Percentiles rank a stretch among this genome's conserved stretches.
Conservation (phyloP, 2,329 filamentous ascomycete species). For the Exophiala dermatitidis region DNA sequence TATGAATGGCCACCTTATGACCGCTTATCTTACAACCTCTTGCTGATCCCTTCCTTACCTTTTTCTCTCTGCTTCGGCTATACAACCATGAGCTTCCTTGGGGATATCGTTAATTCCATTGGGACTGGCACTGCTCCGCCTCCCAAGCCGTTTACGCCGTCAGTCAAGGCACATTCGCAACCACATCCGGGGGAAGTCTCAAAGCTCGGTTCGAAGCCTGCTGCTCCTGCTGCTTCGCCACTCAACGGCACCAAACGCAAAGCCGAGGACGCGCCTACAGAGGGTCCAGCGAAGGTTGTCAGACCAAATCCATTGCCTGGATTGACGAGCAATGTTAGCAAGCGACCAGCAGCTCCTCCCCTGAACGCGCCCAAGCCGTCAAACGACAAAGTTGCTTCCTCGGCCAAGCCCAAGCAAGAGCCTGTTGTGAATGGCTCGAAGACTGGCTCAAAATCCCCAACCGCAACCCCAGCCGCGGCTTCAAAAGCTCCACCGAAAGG, state of each 20-base stretch:
- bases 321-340: conserved; percentile 9
- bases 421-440: conserved; percentile 3
- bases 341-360: conserved; percentile 17
- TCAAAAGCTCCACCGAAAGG: conserved; percentile 41
- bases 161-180: conserved; percentile 16
- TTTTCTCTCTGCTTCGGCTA: background rate
- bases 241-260: conserved; percentile 23
- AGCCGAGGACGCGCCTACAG: conserved; percentile 21
- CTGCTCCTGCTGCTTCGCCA: conserved; percentile 9
- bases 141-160: conserved; percentile 15
- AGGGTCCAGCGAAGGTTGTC: conserved; percentile 14
- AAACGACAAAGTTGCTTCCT: conserved; percentile 5
- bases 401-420: conserved; percentile 11
- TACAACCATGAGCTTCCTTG: conserved; percentile 36
- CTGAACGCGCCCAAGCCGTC: conserved; percentile 15
- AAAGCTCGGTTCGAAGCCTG: conserved; percentile 10
- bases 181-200: conserved; percentile 4
- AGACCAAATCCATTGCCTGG: conserved; percentile 17
- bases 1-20: conserved; percentile 7
- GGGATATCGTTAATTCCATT: conserved; percentile 46
- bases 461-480: conserved; percentile 10
- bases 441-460: conserved; percentile 10
- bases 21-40: background rate
- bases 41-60: conserved; percentile 3
- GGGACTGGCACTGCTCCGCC: conserved; percentile 35